Percentiles rank a stretch among this genome's conserved stretches.
Conservation (phyloP, 345 rosid species). For the Orychophragmus violaceus region DNA sequence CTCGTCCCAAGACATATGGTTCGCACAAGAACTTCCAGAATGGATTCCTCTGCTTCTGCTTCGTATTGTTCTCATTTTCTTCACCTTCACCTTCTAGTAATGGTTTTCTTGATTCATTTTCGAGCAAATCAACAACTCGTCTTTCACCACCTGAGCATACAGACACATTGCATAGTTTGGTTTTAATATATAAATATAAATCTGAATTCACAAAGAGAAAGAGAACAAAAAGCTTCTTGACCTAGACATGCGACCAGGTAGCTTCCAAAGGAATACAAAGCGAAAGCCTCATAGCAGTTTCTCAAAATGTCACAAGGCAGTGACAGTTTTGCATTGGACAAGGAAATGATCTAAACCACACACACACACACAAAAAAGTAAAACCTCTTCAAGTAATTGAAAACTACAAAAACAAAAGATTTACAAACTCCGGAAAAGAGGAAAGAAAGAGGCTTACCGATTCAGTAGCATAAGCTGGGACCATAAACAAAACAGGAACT, state of each 20-base stretch:
- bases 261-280: slow-evolving; percentile 80
- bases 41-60: slow-evolving; percentile 24
- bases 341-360: slow-evolving; percentile 47
- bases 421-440: neutral
- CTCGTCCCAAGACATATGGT: slow-evolving; percentile 56
- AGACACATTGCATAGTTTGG: neutral
- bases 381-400: neutral
- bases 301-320: slow-evolving; percentile 77
- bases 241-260: slow-evolving; percentile 90
- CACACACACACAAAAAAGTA: neutral
- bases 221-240: slow-evolving; percentile 16
- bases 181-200: neutral
- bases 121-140: slow-evolving; percentile 54
- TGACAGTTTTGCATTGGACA: slow-evolving; percentile 53
- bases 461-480: slow-evolving; percentile 79
- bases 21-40: slow-evolving; percentile 54
- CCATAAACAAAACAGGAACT: slow-evolving; percentile 71
- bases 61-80: no score
- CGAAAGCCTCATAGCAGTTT: slow-evolving; percentile 87
- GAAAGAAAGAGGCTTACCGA: slow-evolving; percentile 46
- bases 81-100: slow-evolving; percentile 40
- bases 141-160: slow-evolving; percentile 60
- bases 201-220: neutral
- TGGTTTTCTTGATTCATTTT: slow-evolving; percentile 45
- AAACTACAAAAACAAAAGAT: neutral